Conservation (phyloP, 129 eudicot genomes). For the Tagetes erecta region DNA sequence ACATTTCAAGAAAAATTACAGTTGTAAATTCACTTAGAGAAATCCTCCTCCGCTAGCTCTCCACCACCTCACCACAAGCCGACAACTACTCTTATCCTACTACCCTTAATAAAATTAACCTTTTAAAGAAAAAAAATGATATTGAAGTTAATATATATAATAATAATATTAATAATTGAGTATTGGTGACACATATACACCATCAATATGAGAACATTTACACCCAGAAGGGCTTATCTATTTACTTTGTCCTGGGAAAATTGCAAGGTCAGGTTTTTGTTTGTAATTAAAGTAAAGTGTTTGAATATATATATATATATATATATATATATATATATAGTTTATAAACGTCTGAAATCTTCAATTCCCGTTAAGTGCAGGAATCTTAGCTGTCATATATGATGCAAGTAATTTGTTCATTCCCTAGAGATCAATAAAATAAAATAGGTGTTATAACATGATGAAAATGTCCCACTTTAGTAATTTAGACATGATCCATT, state of each 20-base stretch:
- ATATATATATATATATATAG: neutral
- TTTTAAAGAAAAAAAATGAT: too few species aligned
- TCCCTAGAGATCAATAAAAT: neutral
- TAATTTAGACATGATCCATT: too few species aligned
- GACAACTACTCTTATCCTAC: too few species aligned
- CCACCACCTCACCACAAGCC: too few species aligned
- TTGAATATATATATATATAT: neutral
- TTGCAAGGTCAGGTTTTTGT: conserved; percentile 1
- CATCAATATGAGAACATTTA: neutral
- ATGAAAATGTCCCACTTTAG: neutral
- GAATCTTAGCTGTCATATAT: neutral
- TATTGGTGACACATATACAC: neutral
- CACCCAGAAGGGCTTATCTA: neutral
- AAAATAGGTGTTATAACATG: neutral
- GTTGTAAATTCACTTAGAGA: too few species aligned
- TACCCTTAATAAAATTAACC: too few species aligned
- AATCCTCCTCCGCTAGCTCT: too few species aligned
- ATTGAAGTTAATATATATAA: too few species aligned
- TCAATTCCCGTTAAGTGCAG: neutral
- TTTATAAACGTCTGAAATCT: neutral
- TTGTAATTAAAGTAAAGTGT: neutral
- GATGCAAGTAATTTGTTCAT: neutral
- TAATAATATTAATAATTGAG: neutral
- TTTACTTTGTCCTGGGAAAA: neutral
- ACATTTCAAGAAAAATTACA: too few species aligned